A percentile compares a stretch with the other conserved stretches of the same genome.
phyloP scores from a whole-genome alignment of 345 rosid species.

The Mallotus nudiflorus region DNA sequence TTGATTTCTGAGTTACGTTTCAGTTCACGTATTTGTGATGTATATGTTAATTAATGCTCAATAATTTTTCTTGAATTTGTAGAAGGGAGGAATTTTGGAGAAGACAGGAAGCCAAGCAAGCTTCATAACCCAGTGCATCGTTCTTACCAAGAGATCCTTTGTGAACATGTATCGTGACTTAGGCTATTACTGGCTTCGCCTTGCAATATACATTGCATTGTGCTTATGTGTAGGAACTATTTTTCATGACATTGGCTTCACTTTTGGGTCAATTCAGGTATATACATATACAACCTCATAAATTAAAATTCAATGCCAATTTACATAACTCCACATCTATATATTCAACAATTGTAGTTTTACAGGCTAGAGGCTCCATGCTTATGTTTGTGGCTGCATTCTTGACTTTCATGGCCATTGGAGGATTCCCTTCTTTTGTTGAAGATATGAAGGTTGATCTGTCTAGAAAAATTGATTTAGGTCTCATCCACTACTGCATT shows the following conservation, averaged over 20 bases:
- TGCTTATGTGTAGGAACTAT: conserved; percentile 54
- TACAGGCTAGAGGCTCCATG: conserved; percentile 50
- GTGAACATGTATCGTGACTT: conserved; percentile 64
- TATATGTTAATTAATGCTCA: no score
- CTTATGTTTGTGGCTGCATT: conserved; percentile 46
- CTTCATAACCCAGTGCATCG: conserved; percentile 37
- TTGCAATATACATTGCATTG: conserved; percentile 48
- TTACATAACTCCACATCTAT: no score
- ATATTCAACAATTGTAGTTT: not conserved
- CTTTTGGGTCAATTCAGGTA: conserved; percentile 62
- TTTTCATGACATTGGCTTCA: conserved; percentile 37
- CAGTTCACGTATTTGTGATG: no score
- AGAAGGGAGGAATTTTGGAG: conserved; percentile 28
- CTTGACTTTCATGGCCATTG: conserved; percentile 56
- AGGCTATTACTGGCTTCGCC: conserved; percentile 67
- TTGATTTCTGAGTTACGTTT: no score
- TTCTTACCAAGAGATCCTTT: conserved; percentile 46
- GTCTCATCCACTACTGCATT: no score
- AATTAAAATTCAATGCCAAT: no score
- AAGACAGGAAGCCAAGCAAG: conserved; percentile 44
- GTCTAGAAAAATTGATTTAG: no score
- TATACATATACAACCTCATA: not conserved
- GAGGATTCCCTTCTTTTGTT: conserved; percentile 57
- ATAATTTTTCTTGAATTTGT: conserved; percentile 7
- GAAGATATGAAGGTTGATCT: conserved; percentile 46